Evolutionary conservation across 805 yeast genomes (phyloP), one percentile per base, ranked within the genome.

Genomic region (Starmerella ratchasimensis): DNA sequence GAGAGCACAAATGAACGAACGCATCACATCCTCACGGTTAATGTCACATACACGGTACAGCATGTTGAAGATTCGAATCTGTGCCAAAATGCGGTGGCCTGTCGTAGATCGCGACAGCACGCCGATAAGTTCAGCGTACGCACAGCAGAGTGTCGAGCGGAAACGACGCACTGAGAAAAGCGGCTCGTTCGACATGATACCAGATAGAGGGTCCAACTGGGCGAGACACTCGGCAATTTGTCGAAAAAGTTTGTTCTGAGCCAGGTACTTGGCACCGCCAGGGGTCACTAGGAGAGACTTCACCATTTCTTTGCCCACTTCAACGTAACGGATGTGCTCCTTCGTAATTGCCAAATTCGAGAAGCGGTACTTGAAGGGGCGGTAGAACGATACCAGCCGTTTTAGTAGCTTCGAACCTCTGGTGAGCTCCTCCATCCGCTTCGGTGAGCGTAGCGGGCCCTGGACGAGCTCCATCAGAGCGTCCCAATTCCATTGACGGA

Each of bases 221-320:
- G 90, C 90, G 29, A 88, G 63, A 35, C 93, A 76, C 48, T 90
- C 95, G 0, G 93, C 84, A 36, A 88, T 67, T 54, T 88, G 97
- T 1, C 94, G 80, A 25, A 88, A 56, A 6, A 86, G 63, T 57
- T 90, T 86, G 56, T 79, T 83, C 24, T 34, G 35, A 24, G 67
- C 60, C 13, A 83, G 61, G 46, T 74, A 77, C 43, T 66, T 68
- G 28, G 72, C 68, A 9, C 96, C 96, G 42, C 70, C 79, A 0
- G 67, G 64, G 22, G 71, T 68, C 1, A 72, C 62, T 2, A 83
- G 60, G 6, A 88, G 60, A 31, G 79, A 68, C 42, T 69, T 74
- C 46, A 90, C 62, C 24, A 90, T 65, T 34, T 72, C 79, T 49
- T 84, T 72, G 0, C 95, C 97, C 3, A 80, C 76, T 35, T 64